phyloP scores from a whole-genome alignment of 305 asterid genomes.

The Fraxinus latifolia region DNA sequence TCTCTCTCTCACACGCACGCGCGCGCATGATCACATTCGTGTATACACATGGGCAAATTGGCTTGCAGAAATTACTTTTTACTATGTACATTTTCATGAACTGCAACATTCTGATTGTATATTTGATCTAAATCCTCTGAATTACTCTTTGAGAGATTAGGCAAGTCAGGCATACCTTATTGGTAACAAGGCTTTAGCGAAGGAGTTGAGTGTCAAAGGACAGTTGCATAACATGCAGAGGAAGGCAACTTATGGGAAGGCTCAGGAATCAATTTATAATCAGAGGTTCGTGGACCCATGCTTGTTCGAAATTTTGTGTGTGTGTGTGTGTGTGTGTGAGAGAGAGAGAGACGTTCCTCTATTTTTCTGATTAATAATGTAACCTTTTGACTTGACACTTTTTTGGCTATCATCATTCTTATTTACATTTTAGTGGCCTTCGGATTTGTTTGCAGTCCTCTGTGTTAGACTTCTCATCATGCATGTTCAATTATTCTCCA shows the following conservation, averaged over 20 bases:
- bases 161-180: conserved; percentile 78
- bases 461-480: neutral
- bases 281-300: conserved; percentile 55
- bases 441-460: neutral
- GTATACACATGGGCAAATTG: neutral
- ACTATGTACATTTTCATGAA: neutral
- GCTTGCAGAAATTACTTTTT: neutral
- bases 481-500: conserved; percentile 28
- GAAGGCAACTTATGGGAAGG: conserved; percentile 80
- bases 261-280: conserved; percentile 70
- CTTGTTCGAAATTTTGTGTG: neutral
- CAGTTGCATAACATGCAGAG: conserved; percentile 78
- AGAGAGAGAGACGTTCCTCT: neutral
- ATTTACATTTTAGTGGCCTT: neutral
- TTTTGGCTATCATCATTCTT: neutral
- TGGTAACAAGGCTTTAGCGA: conserved; percentile 88
- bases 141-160: conserved; percentile 38
- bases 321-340: neutral
- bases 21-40: neutral
- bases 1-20: neutral
- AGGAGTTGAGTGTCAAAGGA: conserved; percentile 79
- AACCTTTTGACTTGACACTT: neutral
- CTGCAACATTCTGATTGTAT: neutral
- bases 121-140: conserved; percentile 4
- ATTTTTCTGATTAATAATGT: neutral